These are phyloP conservation scores for Dictyostelium discoideum DNA, from an alignment of 78 protist genomes.

Conservation along the genomic window dicty_2.7 NC_007088.5:3165501-3166000, in stretches of 20 bases:
- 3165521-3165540: slow-evolving; percentile 8
- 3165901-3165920: too few species aligned
- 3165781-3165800: background rate
- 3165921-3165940: too few species aligned
- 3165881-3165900: too few species aligned
- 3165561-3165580: background rate
- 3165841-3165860: too few species aligned
- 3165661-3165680: slow-evolving; percentile 23
- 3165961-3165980: background rate
- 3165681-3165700: slow-evolving; percentile 38
- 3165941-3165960: too few species aligned
- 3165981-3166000: background rate
- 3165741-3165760: slow-evolving; percentile 48
- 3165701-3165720: slow-evolving; percentile 22
- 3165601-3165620: slow-evolving; percentile 31
- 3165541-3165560: slow-evolving; percentile 31
- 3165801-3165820: background rate
- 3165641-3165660: slow-evolving; percentile 45
- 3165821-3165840: too few species aligned
- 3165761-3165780: slow-evolving; percentile 26
- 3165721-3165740: slow-evolving; percentile 54
- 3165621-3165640: slow-evolving; percentile 33
- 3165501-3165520: background rate
- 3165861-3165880: too few species aligned
- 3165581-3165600: background rate